A percentile compares a stretch with the other conserved stretches of the same genome.
Evolutionary conservation across 73 alveolate species (phyloP).

Genomic region (Halteria grandinella): DNA sequence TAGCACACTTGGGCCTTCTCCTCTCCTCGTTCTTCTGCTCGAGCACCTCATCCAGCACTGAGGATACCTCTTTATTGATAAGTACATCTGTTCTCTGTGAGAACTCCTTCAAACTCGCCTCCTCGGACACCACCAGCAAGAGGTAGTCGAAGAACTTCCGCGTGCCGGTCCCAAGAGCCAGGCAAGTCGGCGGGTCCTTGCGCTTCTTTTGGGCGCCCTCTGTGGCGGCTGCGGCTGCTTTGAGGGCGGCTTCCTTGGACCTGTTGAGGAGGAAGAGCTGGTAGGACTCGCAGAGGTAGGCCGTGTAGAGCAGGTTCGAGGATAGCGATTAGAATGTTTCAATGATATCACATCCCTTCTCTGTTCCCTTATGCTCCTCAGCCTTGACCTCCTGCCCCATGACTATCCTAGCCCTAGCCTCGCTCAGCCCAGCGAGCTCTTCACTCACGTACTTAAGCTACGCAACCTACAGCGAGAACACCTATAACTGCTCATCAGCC

Average conservation of each 20-base stretch:
- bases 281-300: constrained; percentile 10
- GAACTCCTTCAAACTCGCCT: not conserved
- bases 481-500: not conserved
- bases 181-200: constrained; percentile 22
- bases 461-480: constrained; percentile 13
- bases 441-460: not conserved
- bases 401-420: not conserved
- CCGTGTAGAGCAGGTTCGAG: not conserved
- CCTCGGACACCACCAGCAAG: not conserved
- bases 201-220: constrained; percentile 41
- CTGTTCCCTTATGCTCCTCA: too few species aligned
- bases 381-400: too few species aligned
- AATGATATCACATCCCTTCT: too few species aligned
- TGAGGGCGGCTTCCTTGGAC: not conserved
- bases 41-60: constrained; percentile 42
- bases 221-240: too few species aligned
- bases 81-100: not conserved
- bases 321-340: too few species aligned
- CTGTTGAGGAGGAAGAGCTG: not conserved
- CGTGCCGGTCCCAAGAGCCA: constrained; percentile 38
- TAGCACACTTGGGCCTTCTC: constrained; percentile 83
- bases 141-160: constrained; percentile 48
- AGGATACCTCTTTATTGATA: constrained; percentile 16
- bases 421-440: not conserved
- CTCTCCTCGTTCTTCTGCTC: constrained; percentile 72